phyloP scores from a whole-genome alignment of 2,329 filamentous ascomycete species.

The Exophiala calicioides region DNA sequence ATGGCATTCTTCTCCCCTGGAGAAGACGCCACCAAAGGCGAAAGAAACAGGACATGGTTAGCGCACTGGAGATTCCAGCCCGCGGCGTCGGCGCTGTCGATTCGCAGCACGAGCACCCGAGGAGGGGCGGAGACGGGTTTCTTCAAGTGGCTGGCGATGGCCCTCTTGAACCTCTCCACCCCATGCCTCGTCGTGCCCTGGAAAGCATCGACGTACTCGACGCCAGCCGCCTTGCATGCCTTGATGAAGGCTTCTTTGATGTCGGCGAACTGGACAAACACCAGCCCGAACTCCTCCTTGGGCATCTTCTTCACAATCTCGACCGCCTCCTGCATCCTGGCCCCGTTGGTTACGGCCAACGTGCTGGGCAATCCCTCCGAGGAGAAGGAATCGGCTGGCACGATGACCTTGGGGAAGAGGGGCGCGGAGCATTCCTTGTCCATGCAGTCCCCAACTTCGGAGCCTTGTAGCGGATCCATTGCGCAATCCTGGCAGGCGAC shows the following conservation, averaged over 20 bases:
- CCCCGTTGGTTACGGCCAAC: slow-evolving; percentile 40
- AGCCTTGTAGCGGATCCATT: too few species aligned
- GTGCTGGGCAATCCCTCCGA: neutral
- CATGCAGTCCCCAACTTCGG: neutral
- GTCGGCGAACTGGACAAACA: slow-evolving; percentile 53
- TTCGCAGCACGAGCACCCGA: slow-evolving; percentile 59
- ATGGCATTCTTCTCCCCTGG: slow-evolving; percentile 58
- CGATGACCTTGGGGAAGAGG: neutral
- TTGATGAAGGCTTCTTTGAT: slow-evolving; percentile 15
- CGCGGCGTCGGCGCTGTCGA: slow-evolving; percentile 59
- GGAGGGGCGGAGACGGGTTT: too few species aligned
- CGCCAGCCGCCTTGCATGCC: slow-evolving; percentile 12
- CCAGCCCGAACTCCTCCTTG: slow-evolving; percentile 51
- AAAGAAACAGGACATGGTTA: slow-evolving; percentile 66
- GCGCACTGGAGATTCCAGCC: slow-evolving; percentile 65
- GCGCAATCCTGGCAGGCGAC: slow-evolving; percentile 17
- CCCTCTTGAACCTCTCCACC: slow-evolving; percentile 45
- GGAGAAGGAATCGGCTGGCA: slow-evolving; percentile 8
- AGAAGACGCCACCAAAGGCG: slow-evolving; percentile 53
- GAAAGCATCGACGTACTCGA: slow-evolving; percentile 38
- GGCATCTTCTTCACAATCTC: slow-evolving; percentile 45
- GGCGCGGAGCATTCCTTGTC: slow-evolving; percentile 10
- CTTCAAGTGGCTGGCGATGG: too few species aligned
- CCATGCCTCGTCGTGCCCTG: slow-evolving; percentile 36
- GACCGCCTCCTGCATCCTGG: slow-evolving; percentile 52